Conservation (phyloP, 192 early-diverging fungal species). For the Coemansia sp. region DNA sequence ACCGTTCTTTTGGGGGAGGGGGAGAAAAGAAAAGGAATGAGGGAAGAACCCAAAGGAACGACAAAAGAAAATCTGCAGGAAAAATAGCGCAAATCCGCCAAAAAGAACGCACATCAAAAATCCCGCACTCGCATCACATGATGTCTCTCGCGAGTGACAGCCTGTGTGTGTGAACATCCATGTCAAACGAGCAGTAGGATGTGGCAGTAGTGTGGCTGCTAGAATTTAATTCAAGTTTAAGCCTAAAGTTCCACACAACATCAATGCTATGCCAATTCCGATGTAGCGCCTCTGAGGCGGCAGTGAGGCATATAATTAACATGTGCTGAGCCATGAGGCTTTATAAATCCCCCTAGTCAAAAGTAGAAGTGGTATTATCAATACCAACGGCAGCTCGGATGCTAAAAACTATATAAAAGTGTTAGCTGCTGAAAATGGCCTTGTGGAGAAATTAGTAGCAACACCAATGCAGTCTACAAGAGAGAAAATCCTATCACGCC, state of each 20-base stretch:
- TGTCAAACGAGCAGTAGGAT: neutral
- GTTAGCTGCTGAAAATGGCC: no score
- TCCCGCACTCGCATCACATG: slow-evolving; percentile 11
- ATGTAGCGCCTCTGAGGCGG: neutral
- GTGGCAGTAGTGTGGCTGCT: neutral
- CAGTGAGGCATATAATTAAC: no score
- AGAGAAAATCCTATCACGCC: no score
- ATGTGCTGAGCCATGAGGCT: no score
- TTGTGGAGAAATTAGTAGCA: no score
- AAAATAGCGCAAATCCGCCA: neutral
- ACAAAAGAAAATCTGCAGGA: slow-evolving; percentile 4
- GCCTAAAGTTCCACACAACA: no score
- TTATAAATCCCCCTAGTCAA: no score
- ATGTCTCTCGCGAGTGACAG: neutral
- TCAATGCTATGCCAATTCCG: neutral
- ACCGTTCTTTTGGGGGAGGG: neutral
- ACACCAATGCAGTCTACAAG: no score
- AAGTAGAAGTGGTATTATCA: no score
- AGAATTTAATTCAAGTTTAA: neutral
- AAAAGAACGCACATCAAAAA: slow-evolving; percentile 17
- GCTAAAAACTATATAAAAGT: no score
- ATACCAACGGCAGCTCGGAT: no score
- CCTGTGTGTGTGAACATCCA: neutral
- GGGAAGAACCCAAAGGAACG: slow-evolving; percentile 13
- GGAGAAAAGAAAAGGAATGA: slow-evolving; percentile 5